Base-by-base conservation (phyloP, 2,329 filamentous ascomycete species). In the Pseudogymnoascus pannorum region DNA sequence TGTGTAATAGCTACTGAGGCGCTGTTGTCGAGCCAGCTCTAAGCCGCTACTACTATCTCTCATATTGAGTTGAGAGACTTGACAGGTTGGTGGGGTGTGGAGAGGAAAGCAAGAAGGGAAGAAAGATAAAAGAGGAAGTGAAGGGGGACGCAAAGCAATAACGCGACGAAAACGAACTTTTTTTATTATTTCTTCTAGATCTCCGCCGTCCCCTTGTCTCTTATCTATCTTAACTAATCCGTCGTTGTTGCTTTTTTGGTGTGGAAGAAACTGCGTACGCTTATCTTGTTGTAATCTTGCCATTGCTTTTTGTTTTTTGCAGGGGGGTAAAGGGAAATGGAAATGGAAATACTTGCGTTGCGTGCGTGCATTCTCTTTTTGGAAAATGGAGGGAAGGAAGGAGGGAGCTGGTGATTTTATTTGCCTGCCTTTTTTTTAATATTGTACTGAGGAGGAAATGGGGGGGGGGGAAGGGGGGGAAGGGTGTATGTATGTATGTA, bases 1-100 rank as follows among this genome's bases (percentile, higher is more conserved):
- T 60, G 1, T n/a, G n/a, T n/a, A 3, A 12, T 42, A 83, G 89
- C 89, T 67, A 92, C 89, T 62, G 89, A 92, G 75, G 89, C 89
- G 59, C 80, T 92, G 64, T 78, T 93, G 60, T 90, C 88, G 57
- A 89, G 89, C 58, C 87, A 91, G 71, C 76, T 92, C 0, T 42
- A 4, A 42, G 8, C n/a, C n/a, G n/a, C n/a, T n/a, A n/a, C n/a
- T n/a, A n/a, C n/a, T n/a, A n/a, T n/a, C n/a, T n/a, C n/a, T n/a
- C n/a, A n/a, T n/a, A n/a, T n/a, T n/a, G n/a, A n/a, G n/a, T n/a
- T n/a, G n/a, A n/a, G n/a, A n/a, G n/a, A n/a, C n/a, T n/a, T n/a
- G n/a, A n/a, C n/a, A n/a, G n/a, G n/a, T n/a, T n/a, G n/a, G n/a
- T n/a, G n/a, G n/a, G n/a, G n/a, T n/a, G n/a, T n/a, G n/a, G n/a